Evolutionary conservation across 768 basidiomycete genomes (phyloP).

Genomic region (Leccinellum albellum): DNA sequence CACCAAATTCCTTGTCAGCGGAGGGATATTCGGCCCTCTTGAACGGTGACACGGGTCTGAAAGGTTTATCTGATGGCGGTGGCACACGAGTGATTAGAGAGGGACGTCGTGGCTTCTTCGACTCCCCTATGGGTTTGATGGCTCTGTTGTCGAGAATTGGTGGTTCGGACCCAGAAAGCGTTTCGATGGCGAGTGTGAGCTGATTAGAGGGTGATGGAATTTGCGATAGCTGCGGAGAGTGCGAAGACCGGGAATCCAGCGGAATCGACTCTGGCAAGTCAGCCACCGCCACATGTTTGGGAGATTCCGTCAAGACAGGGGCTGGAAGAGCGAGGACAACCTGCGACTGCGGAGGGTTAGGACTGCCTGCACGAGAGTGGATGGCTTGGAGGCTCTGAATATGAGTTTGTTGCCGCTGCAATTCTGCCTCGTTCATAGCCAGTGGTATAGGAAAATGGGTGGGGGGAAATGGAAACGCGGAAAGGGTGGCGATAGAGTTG

Average conservation of each 20-base stretch:
- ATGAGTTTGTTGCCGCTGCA: slow-evolving; percentile 24
- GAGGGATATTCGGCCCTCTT: slow-evolving; percentile 16
- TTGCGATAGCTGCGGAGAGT: slow-evolving; percentile 6
- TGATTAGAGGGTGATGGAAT: slow-evolving; percentile 5
- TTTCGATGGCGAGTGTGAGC: not conserved
- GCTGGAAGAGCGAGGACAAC: no score
- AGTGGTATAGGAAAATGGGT: slow-evolving; percentile 67
- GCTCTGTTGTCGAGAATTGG: not conserved
- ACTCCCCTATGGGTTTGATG: not conserved
- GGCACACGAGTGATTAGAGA: slow-evolving; percentile 22
- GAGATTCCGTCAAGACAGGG: slow-evolving; percentile 19
- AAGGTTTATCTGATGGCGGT: slow-evolving; percentile 14
- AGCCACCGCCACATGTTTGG: slow-evolving; percentile 10
- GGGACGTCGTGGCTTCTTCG: slow-evolving; percentile 16
- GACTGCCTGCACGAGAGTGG: slow-evolving; percentile 18
- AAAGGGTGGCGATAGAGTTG: slow-evolving; percentile 61
- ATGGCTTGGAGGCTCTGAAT: slow-evolving; percentile 17
- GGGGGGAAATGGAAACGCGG: slow-evolving; percentile 71
- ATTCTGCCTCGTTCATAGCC: slow-evolving; percentile 22
- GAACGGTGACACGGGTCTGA: slow-evolving; percentile 17
- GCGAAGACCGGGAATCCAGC: slow-evolving; percentile 1
- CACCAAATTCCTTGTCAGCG: slow-evolving; percentile 35
- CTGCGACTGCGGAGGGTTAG: slow-evolving; percentile 7
- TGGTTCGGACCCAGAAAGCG: not conserved
- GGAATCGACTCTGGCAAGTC: slow-evolving; percentile 6